Base-by-base conservation (phyloP, 768 basidiomycete genomes). In the Lactarius psammicola region DNA sequence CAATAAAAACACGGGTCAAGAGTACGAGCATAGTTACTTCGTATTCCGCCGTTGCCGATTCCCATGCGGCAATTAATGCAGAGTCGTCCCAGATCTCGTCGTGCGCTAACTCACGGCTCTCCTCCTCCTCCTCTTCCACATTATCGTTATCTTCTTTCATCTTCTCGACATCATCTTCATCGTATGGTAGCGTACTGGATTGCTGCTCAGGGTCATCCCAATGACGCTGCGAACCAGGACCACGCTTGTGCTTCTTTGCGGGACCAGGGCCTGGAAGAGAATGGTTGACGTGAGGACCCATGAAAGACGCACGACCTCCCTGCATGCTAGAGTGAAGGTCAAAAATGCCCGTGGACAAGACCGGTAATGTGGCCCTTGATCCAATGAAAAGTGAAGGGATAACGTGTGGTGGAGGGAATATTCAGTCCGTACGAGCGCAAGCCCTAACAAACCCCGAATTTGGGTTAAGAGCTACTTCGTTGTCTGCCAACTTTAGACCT, bases 51-150 rank as follows among this genome's bases (percentile, higher is more conserved):
- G 82, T 85, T 20, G 92, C 92, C 65, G 91, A 87, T 73, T 93
- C 83, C 92, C 92, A 93, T 23, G 92, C 92, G 60, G 89, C 82
- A 54, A 94, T 83, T 68, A 94, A 81, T 4, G 88, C 89, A 40
- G 89, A 88, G 73, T 94, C 92, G 69, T 94, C 92, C 92, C 92
- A 94, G 42, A 92, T 86, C 71, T 94, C 91, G 56, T 86, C 83
- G 38, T 87, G 82, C 10, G 87, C 85, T 64, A 92, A 80, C 62
- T 85, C 80, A 31, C 87, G 80, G 68, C 87, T 86, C 71, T 87
- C 85, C 36, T 81, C 80, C 31, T 81, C 78, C 13, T 79, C 78
- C 20, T 73, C 76, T 5, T 71, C 71, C 18, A 70, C 76, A 30
- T 63, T 74, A 11, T 71, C 73, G 28, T 73, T 34, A 20, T 53